phyloP scores from a whole-genome alignment of 495 filamentous ascomycete genomes.

The Cryomyces antarcticus region DNA sequence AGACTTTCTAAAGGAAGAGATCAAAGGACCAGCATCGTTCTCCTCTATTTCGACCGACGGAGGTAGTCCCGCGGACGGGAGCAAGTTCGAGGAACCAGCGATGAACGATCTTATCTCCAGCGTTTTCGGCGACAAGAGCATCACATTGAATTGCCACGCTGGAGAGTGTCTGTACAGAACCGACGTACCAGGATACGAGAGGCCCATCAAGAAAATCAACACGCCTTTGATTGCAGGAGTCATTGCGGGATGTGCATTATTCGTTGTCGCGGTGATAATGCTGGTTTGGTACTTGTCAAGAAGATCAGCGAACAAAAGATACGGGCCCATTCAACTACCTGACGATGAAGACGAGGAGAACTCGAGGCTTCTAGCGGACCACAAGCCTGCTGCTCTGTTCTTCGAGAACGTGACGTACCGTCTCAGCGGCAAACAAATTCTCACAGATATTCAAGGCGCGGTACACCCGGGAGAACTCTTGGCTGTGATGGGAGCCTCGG shows the following conservation, averaged over 20 bases:
- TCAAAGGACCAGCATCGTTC: slow-evolving; percentile 75
- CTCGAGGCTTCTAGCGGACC: slow-evolving; percentile 66
- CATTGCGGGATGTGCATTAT: slow-evolving; percentile 71
- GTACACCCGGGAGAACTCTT: slow-evolving; percentile 80
- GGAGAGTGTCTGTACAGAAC: slow-evolving; percentile 88
- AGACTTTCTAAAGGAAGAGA: slow-evolving; percentile 60
- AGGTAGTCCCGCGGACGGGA: slow-evolving; percentile 37
- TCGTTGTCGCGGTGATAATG: slow-evolving; percentile 69
- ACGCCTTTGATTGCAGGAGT: slow-evolving; percentile 88
- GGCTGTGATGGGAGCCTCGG: slow-evolving; percentile 96
- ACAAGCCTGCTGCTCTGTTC: slow-evolving; percentile 72
- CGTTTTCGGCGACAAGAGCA: slow-evolving; percentile 81
- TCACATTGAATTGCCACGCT: slow-evolving; percentile 58
- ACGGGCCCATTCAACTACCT: slow-evolving; percentile 53
- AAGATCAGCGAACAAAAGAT: slow-evolving; percentile 37
- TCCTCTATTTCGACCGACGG: slow-evolving; percentile 42
- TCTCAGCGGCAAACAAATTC: slow-evolving; percentile 71
- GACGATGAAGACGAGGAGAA: slow-evolving; percentile 85
- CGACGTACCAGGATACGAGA: slow-evolving; percentile 74
- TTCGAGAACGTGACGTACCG: slow-evolving; percentile 78
- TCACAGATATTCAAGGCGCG: slow-evolving; percentile 59
- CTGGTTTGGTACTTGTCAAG: slow-evolving; percentile 77
- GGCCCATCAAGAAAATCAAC: slow-evolving; percentile 87
- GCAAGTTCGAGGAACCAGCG: slow-evolving; percentile 69
- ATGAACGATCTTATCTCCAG: slow-evolving; percentile 75